Evolutionary conservation across 805 yeast genomes (phyloP).

Genomic region (Ogataea nakhonphanomensis): DNA sequence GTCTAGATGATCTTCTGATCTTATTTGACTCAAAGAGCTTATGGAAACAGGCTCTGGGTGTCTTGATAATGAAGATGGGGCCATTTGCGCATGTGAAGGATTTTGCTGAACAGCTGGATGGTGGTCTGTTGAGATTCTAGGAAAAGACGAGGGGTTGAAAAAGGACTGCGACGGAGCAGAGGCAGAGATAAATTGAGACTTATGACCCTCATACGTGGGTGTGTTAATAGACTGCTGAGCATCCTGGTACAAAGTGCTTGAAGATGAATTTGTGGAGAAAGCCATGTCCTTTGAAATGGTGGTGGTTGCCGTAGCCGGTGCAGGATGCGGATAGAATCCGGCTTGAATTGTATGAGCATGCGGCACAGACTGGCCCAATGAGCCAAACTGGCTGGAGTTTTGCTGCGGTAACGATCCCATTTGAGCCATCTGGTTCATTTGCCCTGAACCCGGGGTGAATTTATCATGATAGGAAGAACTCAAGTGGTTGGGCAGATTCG

Average conservation of each 20-base stretch:
- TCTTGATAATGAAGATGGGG: constrained; percentile 7
- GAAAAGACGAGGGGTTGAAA: constrained; percentile 19
- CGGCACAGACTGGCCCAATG: constrained; percentile 18
- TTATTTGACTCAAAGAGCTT: constrained; percentile 2
- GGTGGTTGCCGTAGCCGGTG: constrained; percentile 53
- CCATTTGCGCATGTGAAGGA: constrained; percentile 8
- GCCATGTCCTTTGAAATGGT: constrained; percentile 49
- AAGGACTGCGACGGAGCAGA: constrained; percentile 28
- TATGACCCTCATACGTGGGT: constrained; percentile 11
- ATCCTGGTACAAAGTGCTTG: constrained; percentile 33
- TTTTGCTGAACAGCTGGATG: constrained; percentile 10
- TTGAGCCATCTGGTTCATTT: constrained; percentile 5
- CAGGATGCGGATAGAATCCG: constrained; percentile 35
- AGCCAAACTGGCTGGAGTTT: constrained; percentile 16
- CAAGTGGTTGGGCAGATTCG: constrained; percentile 28
- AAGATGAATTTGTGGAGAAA: constrained; percentile 35
- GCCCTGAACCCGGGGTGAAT: constrained; percentile 10
- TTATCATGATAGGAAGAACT: constrained; percentile 34
- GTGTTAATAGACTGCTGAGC: constrained; percentile 27
- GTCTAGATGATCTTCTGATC: constrained; percentile 50
- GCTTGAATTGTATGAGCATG: constrained; percentile 41
- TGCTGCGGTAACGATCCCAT: constrained; percentile 9
- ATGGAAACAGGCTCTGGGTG: constrained; percentile 5
- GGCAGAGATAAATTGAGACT: constrained; percentile 26
- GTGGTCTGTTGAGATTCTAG: constrained; percentile 8